These are phyloP conservation scores for Nakazawaea molendinolei DNA, from an alignment of 805 yeast genomes.

Conservation along the genomic window DNA sequence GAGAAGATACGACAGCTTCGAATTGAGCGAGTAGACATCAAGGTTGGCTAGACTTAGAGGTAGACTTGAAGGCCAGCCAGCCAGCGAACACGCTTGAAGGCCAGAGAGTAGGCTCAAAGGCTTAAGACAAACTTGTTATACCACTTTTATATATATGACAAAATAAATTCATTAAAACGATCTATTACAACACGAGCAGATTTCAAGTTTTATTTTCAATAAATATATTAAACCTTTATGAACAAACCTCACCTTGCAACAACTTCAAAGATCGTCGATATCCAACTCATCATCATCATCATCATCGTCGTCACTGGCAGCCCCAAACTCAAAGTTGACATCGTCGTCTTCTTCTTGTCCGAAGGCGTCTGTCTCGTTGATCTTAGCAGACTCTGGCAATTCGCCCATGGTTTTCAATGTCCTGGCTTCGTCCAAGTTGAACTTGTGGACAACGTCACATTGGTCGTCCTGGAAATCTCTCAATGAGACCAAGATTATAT, in stretches of 20 bases:
- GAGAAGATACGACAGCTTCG: slow-evolving; percentile 58
- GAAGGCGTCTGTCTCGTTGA: slow-evolving; percentile 95
- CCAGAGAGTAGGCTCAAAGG: too few relatives aligned
- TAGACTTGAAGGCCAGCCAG: too few relatives aligned
- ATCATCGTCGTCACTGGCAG: slow-evolving; percentile 74
- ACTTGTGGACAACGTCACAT: slow-evolving; percentile 96
- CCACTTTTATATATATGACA: too few relatives aligned
- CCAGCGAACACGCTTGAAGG: too few relatives aligned
- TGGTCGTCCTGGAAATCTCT: slow-evolving; percentile 98
- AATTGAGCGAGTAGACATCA: slow-evolving; percentile 40
- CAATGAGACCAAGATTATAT: slow-evolving; percentile 87
- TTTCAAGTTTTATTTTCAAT: neutral
- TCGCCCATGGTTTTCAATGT: slow-evolving; percentile 93
- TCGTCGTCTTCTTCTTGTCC: slow-evolving; percentile 97
- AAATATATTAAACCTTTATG: neutral
- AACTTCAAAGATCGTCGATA: slow-evolving; percentile 90
- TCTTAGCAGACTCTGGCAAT: slow-evolving; percentile 94
- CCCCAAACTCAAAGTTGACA: slow-evolving; percentile 97
- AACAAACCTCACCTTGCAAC: slow-evolving; percentile 1
- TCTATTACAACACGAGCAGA: too few relatives aligned
- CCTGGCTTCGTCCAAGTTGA: slow-evolving; percentile 96
- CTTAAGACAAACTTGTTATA: too few relatives aligned
- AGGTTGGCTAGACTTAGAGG: too few relatives aligned
- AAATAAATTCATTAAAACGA: too few relatives aligned
- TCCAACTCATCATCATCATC: slow-evolving; percentile 70